A percentile compares a stretch with the other conserved stretches of the same genome.
Evolutionary conservation across 768 basidiomycete species (phyloP).

Genomic region (Mycena vitilis): DNA sequence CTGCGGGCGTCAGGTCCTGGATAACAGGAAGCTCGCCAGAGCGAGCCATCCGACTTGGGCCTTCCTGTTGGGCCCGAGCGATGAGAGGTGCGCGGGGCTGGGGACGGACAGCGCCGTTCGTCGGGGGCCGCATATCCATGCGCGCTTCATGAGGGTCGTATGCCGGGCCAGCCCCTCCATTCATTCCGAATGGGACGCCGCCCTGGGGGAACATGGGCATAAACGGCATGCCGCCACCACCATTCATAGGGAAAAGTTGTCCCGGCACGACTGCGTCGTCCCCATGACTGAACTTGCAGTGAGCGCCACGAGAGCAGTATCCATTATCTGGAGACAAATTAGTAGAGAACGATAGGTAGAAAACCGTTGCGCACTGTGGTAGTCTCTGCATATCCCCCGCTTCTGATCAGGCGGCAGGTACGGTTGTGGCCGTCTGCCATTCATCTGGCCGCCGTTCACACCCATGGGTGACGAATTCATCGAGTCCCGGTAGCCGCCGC

Average conservation of each 20-base stretch:
- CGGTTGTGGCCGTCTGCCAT: conserved; percentile 63
- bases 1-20: conserved; percentile 80
- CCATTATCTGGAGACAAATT: conserved; percentile 74
- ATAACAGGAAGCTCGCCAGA: conserved; percentile 87
- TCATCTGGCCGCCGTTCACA: conserved; percentile 54
- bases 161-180: conserved; percentile 54
- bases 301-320: conserved; percentile 88
- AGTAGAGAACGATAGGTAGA: conserved; percentile 10
- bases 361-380: conserved; percentile 77
- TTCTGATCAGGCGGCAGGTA: conserved; percentile 81
- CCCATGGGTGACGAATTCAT: conserved; percentile 51
- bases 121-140: conserved; percentile 80
- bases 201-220: conserved; percentile 75
- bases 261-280: conserved; percentile 86
- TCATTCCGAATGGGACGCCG: conserved; percentile 66
- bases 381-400: conserved; percentile 89
- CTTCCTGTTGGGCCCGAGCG: conserved; percentile 66
- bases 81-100: conserved; percentile 69
- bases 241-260: conserved; percentile 71
- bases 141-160: conserved; percentile 85
- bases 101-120: conserved; percentile 49
- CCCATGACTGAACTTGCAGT: conserved; percentile 94
- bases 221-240: conserved; percentile 62
- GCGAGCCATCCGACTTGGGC: conserved; percentile 55
- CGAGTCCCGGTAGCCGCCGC: conserved; percentile 42